Evolutionary conservation across 208 protist genomes (phyloP), one percentile per base, ranked within the genome.

Genomic region (Trypanosoma platydactyli): DNA sequence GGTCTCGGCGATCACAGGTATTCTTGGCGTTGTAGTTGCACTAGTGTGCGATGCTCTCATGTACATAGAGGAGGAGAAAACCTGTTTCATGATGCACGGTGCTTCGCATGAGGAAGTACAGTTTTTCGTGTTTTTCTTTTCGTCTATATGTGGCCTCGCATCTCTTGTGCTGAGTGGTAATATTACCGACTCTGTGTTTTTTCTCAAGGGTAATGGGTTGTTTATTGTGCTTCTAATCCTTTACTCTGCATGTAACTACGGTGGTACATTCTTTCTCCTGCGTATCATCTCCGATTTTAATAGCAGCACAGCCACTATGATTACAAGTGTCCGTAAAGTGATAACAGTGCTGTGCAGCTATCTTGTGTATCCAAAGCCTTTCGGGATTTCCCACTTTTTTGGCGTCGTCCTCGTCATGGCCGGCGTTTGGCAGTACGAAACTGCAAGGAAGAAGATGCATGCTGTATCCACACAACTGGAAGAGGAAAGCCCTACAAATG

Each of bases 271-370:
- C 56, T 78, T 78, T 30, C 62, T 88, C 1, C 66, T 91, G 18
- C 55, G 63, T 30, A 82, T 88, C 33, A 50, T 88, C 0, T 67
- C 67, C 0, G 77, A 79, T 48, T 91, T 72, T 63, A 81, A 71
- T 18, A 73, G 80, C 25, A 84, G 61, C 42, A 80, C 74, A 16
- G 74, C 86, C 13, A 77, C 87, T 59, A 61, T 86, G 52, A 68
- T 91, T n/a, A 84, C 86, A 29, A 87, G 75, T 42, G 51, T 92
- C 12, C 80, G 87, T 25, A 92, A 92, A 64, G 79, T 78, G 16
- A 61, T 91, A 30, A 86, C 84, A 45, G 68, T 91, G 29, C 27
- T 88, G n/a, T 71, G 68, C 25, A 86, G 73, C 46, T 88, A 76
- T 61, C 1, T 80, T 45, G 42, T 88, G 11, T 90, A 87, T 42